A percentile compares a stretch with the other conserved stretches of the same genome.
phyloP scores from a whole-genome alignment of 1,284 basidiomycete genomes.

The Leccinum subrobustum region DNA sequence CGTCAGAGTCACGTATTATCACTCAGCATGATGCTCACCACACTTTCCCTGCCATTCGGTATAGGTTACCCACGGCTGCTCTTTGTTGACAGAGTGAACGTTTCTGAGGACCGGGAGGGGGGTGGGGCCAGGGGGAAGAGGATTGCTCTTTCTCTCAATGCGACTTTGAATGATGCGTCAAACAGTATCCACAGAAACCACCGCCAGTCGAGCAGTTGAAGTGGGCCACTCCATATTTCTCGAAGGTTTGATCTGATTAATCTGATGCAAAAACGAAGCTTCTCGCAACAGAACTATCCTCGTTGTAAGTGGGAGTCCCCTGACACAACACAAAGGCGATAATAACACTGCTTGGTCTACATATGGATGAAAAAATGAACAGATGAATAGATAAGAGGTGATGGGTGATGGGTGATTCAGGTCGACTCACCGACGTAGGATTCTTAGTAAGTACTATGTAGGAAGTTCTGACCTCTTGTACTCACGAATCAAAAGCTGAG shows the following conservation, averaged over 20 bases:
- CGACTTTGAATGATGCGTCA: not conserved
- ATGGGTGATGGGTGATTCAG: not conserved
- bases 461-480: too few relatives aligned
- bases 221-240: not conserved
- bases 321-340: not conserved
- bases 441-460: not conserved
- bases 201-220: not conserved
- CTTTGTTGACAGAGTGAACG: too few relatives aligned
- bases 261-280: not conserved
- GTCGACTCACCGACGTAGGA: not conserved
- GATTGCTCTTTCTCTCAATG: not conserved
- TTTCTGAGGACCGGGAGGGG: too few relatives aligned
- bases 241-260: not conserved
- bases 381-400: not conserved
- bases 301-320: not conserved
- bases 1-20: not conserved
- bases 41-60: too few relatives aligned
- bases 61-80: too few relatives aligned
- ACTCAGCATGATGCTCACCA: not conserved
- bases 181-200: not conserved
- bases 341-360: not conserved
- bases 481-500: too few relatives aligned
- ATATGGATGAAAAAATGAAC: not conserved
- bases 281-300: not conserved
- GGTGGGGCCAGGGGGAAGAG: not conserved